Evolutionary conservation across 495 filamentous ascomycete species (phyloP), one percentile per base, ranked within the genome.

Genomic region (Penicillium maclennaniae): DNA sequence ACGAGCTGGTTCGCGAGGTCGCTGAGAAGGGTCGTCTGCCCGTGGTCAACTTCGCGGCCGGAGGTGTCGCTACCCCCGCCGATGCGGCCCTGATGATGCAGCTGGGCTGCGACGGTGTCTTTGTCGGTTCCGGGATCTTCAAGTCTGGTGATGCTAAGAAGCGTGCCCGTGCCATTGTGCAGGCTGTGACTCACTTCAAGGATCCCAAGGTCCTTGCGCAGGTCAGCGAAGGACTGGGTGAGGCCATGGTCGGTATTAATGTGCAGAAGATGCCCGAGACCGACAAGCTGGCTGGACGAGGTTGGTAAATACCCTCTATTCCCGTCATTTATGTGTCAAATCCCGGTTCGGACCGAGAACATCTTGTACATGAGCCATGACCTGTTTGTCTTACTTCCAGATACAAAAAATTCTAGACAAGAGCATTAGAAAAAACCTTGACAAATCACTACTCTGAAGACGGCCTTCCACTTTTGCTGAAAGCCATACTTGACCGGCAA

Each of bases 1-100:
- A 82, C 54, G 84, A 83, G 31, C 74, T 98, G 47, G 79, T 98
- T 8, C 87, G 87, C 71, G 81, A 95, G 74, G 89, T 87, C 8
- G 93, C 91, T 1, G 81, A 88, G 79, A 79, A 96, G 56, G 88
- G 88, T 47, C 82, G 93, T 55, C 78, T 98, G 55, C 93, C 93
- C 0, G 93, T 98, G 1, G 93, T 98, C 43, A 98, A 98, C 81
- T 98, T 98, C 61, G 93, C 93, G 4, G 93, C 93, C n/a, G 93
- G 93, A 16, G 93, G 93, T 47, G 84, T 98, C 36, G 93, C 93
- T 12, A 98, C 93, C 10, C 93, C 93, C 1, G 93, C 93, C 3
- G 93, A 98, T 76, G 93, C 93, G 14, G 93, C 93, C 27, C 78
- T 98, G 37, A 98, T 98, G 93, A 98, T 98, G 93, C 91, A 97